Percentiles rank a stretch among this genome's conserved stretches.
These are phyloP conservation scores for Chrysanthemum seticuspe DNA, from an alignment of 129 eudicot genomes.

Conservation along the genomic window DNA sequence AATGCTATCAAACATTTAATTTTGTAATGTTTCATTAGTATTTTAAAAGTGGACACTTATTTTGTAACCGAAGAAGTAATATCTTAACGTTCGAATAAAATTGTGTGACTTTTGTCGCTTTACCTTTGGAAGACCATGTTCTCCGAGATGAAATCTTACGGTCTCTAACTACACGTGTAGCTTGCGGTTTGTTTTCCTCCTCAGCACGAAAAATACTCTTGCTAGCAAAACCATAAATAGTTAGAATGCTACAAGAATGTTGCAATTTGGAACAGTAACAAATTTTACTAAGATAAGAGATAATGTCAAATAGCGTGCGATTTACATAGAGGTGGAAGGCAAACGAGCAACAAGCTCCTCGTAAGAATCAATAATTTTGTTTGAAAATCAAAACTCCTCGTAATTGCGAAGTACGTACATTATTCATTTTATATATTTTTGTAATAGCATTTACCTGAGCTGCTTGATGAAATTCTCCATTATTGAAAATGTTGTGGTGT, in stretches of 20 bases:
- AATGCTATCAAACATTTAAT: neutral
- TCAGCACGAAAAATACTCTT: conserved; percentile 35
- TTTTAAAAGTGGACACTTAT: no score
- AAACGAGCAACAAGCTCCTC: no score
- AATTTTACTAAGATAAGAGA: no score
- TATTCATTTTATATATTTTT: no score
- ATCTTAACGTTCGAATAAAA: no score
- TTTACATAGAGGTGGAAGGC: no score
- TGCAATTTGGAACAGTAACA: no score
- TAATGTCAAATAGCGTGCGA: no score
- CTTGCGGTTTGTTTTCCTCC: conserved; percentile 47
- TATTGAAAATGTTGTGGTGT: neutral
- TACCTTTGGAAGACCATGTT: conserved; percentile 54
- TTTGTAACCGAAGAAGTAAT: no score
- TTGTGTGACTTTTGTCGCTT: neutral
- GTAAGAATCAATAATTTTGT: neutral
- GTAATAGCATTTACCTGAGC: conserved; percentile 47
- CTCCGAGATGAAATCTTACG: conserved; percentile 47
- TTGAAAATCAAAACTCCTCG: neutral
- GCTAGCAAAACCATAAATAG: conserved; percentile 23
- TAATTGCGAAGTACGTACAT: no score
- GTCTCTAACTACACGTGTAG: conserved; percentile 35
- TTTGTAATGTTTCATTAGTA: no score
- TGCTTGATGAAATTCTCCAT: conserved; percentile 73
- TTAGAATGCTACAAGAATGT: neutral